Evolutionary conservation across 495 filamentous ascomycete species (phyloP), one percentile per base, ranked within the genome.

Genomic region (Letharia lupina): DNA sequence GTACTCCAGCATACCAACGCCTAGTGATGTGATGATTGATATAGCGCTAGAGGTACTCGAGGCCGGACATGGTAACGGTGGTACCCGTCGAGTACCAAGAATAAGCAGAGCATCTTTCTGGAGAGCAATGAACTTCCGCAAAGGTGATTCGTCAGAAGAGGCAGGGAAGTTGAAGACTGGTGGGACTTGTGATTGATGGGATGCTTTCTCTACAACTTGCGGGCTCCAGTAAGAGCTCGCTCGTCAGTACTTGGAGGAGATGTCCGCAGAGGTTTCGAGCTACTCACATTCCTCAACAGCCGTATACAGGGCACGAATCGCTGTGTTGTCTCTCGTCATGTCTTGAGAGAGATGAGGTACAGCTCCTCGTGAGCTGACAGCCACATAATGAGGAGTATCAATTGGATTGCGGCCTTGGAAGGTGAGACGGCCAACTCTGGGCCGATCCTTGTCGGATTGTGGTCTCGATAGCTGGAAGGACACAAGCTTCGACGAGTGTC

Each of bases 271-370:
- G 45, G 40, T 37, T 35, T n/a, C 10, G 11, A 57, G 41, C 41
- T 39, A 82, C 88, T 78, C 78, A 97, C 94, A 98, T 75, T 98
- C 95, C 82, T 98, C 94, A 16, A 98, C 75, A 16, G 89, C 91
- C 65, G 91, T 79, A 75, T 93, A 96, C 35, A 91, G 78, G 59
- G 89, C 90, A 28, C 75, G 77, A 52, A 92, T 79, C 9, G 83
- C 71, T 10, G 87, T 85, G 68, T 89, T 82, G 45, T 86, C 84
- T 37, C 76, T 75, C 68, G 93, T 77, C 69, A 89, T 87, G 79
- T 98, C 94, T 63, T 91, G 93, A 20, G 92, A 86, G 62, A 98
- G 76, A 77, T 98, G 94, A 33, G 94, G 90, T 40, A 97, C 78
- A 3, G 80, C 82, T 15, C 94, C 94, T 66, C 94, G 83, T 50